Evolutionary conservation across 805 yeast species (phyloP), one percentile per base, ranked within the genome.

Genomic region (Candida patagonica): DNA sequence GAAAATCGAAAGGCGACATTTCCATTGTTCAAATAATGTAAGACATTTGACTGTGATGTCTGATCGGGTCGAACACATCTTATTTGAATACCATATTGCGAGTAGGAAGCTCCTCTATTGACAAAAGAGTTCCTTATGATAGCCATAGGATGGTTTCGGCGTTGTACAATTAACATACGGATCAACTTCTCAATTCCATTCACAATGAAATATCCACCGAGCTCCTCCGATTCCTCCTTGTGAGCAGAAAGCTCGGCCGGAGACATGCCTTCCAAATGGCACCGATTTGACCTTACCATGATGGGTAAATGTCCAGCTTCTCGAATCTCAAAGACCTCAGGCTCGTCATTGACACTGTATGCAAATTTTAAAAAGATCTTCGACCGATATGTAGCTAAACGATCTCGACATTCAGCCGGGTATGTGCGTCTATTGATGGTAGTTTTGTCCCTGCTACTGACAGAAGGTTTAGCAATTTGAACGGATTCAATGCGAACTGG

Each of bases 111-210:
- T 55, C 98, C 98, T 72, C 98, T 80, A 66, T 87, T 87, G 37
- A 80, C 80, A 57, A 89, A 92, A 8, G 95, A 83, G 25, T 95
- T 94, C 67, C 98, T 85, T 44, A 87, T 80, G 54, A 92, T 77
- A 9, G 97, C 97, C 96, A 92, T 86, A 19, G 97, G 95, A 59
- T 88, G 96, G 61, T 92, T 92, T 63, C 98, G 76, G 62, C 97
- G 80, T 66, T 89, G 98, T 15, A 92, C 96, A 68, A 92, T 86
- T 61, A 92, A 76, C 97, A 92, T 86, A 66, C 98, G 84, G 54
- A 92, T 77, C 54, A 92, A 71, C 64, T 92, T 92, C 63, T 92
- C 98, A 52, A 89, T 88, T 70, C 98, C 98, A 30, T 46, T 46
- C 37, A 89, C 96, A 51, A 87, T 75, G 62, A 92, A 92, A 62